Evolutionary conservation across 1,284 basidiomycete genomes (phyloP), one percentile per base, ranked within the genome.

Genomic region (Naganishia albida): DNA sequence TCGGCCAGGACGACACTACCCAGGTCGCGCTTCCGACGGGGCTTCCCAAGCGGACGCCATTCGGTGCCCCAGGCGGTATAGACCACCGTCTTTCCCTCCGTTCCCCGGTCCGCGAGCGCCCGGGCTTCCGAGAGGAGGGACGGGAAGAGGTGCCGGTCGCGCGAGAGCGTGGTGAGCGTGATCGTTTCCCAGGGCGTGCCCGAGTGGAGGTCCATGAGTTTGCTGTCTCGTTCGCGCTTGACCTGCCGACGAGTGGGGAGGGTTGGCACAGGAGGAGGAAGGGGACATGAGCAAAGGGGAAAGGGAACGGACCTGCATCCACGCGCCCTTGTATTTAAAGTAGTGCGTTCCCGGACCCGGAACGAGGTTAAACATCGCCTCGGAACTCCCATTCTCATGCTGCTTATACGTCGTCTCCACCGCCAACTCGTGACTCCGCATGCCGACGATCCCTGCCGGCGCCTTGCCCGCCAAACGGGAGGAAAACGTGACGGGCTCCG

Each of bases 131-230:
- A 80, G 3, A 99, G 85, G 13, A 99, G 82, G 49, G 83, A 74
- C 0, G 91, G 85, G 73, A 99, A 96, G 20, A 99, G 81, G 8
- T 78, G 76, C 25, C 93, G 87, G 74, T 94, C 92, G 34, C 88
- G 83, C 10, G 91, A 93, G 43, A 99, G 85, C 0, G 96, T 90
- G 2, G 94, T 99, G 44, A 99, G 83, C 34, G 90, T 96, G 48
- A 99, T 87, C 0, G 95, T 99, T 79, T 99, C 96, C 93, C 95
- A 99, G 57, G 96, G 96, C 6, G 87, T 86, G 2, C 94, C 94
- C 1, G 91, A 90, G 80, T 90, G 89, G 34, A 95, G 82, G 74
- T 95, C 90, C 83, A 95, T 90, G 64, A 95, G 87, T 72, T 92
- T 90, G 28, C 81, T 90, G 78, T 98, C 93, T 56, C 96, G 86